Percentiles rank a stretch among this genome's conserved stretches.
These are phyloP conservation scores for Umbelopsis sp. DNA, from an alignment of 371 early-diverging fungal species.

Conservation along the genomic window DNA sequence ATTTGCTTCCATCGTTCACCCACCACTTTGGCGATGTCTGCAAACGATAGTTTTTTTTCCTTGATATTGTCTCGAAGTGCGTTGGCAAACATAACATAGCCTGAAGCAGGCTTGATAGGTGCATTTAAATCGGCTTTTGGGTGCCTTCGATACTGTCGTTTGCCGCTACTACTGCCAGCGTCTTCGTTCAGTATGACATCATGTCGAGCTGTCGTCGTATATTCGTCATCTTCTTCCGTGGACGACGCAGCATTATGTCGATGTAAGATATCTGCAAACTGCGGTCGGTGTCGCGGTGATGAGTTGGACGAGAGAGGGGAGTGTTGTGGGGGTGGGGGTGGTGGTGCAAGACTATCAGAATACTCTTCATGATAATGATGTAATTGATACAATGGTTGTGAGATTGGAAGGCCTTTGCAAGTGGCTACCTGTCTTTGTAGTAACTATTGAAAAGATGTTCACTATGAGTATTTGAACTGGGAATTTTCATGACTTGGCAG, in stretches of 20 bases:
- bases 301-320: background rate
- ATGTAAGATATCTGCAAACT: background rate
- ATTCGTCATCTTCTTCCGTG: slow-evolving; percentile 16
- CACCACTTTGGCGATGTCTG: slow-evolving; percentile 53
- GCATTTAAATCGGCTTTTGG: slow-evolving; percentile 59
- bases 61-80: slow-evolving; percentile 47
- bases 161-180: slow-evolving; percentile 21
- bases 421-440: slow-evolving; percentile 53
- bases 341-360: background rate
- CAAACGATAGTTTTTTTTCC: slow-evolving; percentile 46
- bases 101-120: slow-evolving; percentile 58
- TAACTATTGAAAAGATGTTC: slow-evolving; percentile 21
- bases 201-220: background rate
- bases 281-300: background rate
- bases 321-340: background rate
- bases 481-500: too few relatives aligned
- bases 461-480: too few relatives aligned
- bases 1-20: slow-evolving; percentile 56
- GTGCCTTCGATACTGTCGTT: slow-evolving; percentile 56
- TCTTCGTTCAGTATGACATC: background rate
- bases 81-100: slow-evolving; percentile 60
- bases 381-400: slow-evolving; percentile 31
- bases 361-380: slow-evolving; percentile 20
- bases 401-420: slow-evolving; percentile 37
- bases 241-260: slow-evolving; percentile 18